Evolutionary conservation across 148 eudicot species (phyloP), one percentile per base, ranked within the genome.

Genomic region (Chenopodium quinoa): DNA sequence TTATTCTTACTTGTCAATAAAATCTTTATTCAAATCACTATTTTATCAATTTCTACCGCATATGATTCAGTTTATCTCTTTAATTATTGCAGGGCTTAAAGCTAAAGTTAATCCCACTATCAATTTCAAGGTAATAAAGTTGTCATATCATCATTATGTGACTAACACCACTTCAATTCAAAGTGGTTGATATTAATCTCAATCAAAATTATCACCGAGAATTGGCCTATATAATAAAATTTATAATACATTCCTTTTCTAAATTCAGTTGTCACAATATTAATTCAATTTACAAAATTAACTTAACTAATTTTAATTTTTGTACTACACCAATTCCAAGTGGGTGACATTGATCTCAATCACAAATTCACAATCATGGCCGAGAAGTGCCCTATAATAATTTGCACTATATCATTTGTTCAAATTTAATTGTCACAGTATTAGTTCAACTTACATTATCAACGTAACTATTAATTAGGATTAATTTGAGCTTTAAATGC

Each of bases 101-200:
- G 86, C 81, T 31, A 82, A 85, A 83, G 88, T 75, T 27, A 76
- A 82, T 32, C 92, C 90, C 60, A 75, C 65, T 44, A 88, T 90
- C 85, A 90, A 88, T 78, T 88, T 90, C 44, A 90, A 90, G 92
- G 92, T 77, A 58, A 84, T 77, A 58, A 84, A 73, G 60, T 47
- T 4, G 54, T 65, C 73, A 46, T 65, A 65, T 44, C 32, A 37
- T 69, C 44, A 75, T 52, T 29, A 68, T 32, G 50, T 60, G 8
- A 34, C 74, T 74, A 81, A 74, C 40, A 66, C 20, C 79, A 31
- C 54, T 71, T 13, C 62, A 8, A 72, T 71, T 13, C 62, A 9
- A 72, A 52, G 16, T 71, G 82, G 31, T 13, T 58, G 1, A 32
- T n/a, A 56, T 37, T 58, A 27, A 31, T 63, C 78, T 32, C 31